Evolutionary conservation across 176 grass and related monocot species (phyloP), one percentile per base, ranked within the genome.

Genomic region (Alloteropsis semialata): DNA sequence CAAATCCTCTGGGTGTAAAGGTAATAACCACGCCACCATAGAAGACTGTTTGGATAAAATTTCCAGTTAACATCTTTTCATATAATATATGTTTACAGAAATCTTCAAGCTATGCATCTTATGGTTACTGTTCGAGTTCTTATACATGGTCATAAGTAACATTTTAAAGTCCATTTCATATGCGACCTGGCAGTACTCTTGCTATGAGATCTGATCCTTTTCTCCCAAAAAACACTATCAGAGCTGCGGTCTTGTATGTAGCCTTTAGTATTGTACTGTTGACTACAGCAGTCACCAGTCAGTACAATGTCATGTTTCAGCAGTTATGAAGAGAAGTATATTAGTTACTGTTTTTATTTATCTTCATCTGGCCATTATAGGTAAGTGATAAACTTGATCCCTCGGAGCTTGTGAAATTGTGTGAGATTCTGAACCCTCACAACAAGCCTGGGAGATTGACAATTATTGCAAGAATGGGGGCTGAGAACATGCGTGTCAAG

Each of bases 331-430:
- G 22, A 48, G 6, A 82, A 11, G 19, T 5, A 13, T 57, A 45
- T 25, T 54, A 9, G 32, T 73, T 41, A 33, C 12, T 22, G 15
- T 33, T 30, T 55, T 30, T 75, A 34, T 3, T 75, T 51, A 6
- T 58, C 53, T 37, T 82, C 11, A 1, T 45, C 33, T 63, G 42
- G 19, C 44, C 3, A 9, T 25, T 51, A 38, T 60, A 94, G 92
- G 92, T 91, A 49, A 94, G 92, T 51, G 74, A 91, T 69, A 91
- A 91, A 42, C 73, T 94, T 29, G 82, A 94, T 57, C 85, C 86
- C 27, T 70, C 63, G 19, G 92, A 91, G 82, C 74, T 94, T 2
- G 79, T 91, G 69, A 88, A 83, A 77, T 50, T 91, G 11, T 81
- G 80, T 28, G 86, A 94, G 43, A 91, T 83, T 38, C 58, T 94